Base-by-base conservation (phyloP, 2,329 filamentous ascomycete species). In the Trichothecium sympodiale region DNA sequence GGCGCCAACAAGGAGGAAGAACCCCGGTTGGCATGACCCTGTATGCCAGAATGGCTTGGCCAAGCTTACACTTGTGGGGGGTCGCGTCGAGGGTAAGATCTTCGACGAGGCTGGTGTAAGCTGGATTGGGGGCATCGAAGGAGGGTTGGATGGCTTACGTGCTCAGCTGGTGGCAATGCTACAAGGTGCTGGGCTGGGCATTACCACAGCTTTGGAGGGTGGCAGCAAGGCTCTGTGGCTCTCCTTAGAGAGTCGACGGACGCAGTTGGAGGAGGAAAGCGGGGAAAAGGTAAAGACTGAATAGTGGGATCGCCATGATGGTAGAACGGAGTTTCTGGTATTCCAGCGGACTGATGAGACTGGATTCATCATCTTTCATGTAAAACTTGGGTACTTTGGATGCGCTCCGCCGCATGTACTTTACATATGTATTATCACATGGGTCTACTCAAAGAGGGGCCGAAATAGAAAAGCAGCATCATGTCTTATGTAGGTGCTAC, bases 21-120 rank as follows among this genome's bases (percentile, higher is more conserved):
- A 73, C 49, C 87, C 89, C 0, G 78, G 79, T 10, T 94, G 87
- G 60, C 73, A 94, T 56, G 89, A 95, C 38, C 69, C 76, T 0
- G 58, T 69, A 2, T 84, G 89, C 37, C 88, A 95, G 59, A 74
- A 65, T 44, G 91, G 83, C 7, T 56, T 98, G 46, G 77, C 86
- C 51, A 98, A 98, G 63, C 61, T 98, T 43, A 68, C 94, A 56
- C 61, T 98, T 25, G 63, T 98, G 12, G 91, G 87, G 36, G 88
- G 88, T 12, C 71, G 91, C 35, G 74, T 95, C 20, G 91, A 98
- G 53, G 83, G 83, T 43, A 80, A 77, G 56, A 75, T 86, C 23
- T 88, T 94, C 50, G 88, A 95, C 53, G 59, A 73, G 32, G 77
- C 80, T 9, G 82, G 83, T 37, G 57, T 78, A 34, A 65, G 61